phyloP scores from a whole-genome alignment of 257 asterid species.

The Salvia miltiorrhiza region DNA sequence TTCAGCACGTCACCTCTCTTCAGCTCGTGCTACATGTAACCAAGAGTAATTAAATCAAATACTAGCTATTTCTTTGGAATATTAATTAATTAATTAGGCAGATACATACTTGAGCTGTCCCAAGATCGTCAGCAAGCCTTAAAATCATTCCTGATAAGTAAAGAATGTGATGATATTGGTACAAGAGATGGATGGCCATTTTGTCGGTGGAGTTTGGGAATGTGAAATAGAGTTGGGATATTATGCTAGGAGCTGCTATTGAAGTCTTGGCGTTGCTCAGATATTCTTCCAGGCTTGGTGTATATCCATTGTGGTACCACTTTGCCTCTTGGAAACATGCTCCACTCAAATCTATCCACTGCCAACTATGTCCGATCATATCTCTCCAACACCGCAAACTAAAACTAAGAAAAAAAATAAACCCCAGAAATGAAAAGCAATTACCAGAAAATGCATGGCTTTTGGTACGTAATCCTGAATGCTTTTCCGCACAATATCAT shows the following conservation, averaged over 20 bases:
- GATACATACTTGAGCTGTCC: too few species aligned
- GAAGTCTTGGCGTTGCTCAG: neutral
- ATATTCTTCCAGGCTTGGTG: neutral
- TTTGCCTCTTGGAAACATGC: neutral
- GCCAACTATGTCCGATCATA: neutral
- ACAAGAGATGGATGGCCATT: slow-evolving; percentile 22
- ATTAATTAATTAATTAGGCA: neutral
- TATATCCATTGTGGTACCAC: neutral
- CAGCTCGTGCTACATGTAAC: slow-evolving; percentile 2
- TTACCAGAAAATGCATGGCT: slow-evolving; percentile 97
- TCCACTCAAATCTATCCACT: neutral
- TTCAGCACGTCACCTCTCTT: slow-evolving; percentile 29
- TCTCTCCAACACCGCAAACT: neutral
- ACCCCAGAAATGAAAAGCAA: neutral
- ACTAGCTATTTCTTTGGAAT: too few species aligned
- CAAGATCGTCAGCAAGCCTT: slow-evolving; percentile 20
- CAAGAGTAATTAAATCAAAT: too few species aligned
- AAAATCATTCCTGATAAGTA: slow-evolving; percentile 22
- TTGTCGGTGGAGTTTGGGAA: slow-evolving; percentile 23
- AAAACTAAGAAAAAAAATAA: slow-evolving; percentile 1
- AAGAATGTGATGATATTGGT: slow-evolving; percentile 19
- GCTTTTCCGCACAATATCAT: slow-evolving; percentile 81
- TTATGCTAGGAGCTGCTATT: slow-evolving; percentile 9
- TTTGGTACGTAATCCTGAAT: slow-evolving; percentile 78
- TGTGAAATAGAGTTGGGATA: slow-evolving; percentile 25